phyloP scores from a whole-genome alignment of 2,329 filamentous ascomycete genomes.

The Ophiosphaerella narmari region DNA sequence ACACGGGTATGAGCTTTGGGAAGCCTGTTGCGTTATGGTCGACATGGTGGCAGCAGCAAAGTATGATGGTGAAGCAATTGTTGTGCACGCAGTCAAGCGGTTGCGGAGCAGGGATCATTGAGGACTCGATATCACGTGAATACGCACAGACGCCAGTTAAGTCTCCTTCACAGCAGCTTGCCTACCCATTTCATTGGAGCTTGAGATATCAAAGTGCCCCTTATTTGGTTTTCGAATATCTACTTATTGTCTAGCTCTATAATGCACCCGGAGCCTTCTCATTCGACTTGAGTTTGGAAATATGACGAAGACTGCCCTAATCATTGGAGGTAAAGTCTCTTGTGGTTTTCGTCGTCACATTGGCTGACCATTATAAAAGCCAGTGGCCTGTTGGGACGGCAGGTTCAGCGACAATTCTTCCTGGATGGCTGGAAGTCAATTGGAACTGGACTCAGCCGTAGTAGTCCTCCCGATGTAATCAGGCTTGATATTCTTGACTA shows the following conservation, averaged over 20 bases:
- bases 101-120: slow-evolving; percentile 14
- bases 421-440: slow-evolving; percentile 61
- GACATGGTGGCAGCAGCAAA: slow-evolving; percentile 64
- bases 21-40: slow-evolving; percentile 74
- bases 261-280: neutral
- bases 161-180: slow-evolving; percentile 1
- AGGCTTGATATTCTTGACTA: slow-evolving; percentile 58
- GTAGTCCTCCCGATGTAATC: slow-evolving; percentile 67
- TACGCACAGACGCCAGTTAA: slow-evolving; percentile 1
- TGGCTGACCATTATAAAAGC: slow-evolving; percentile 44
- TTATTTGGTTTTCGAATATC: neutral
- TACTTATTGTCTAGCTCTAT: neutral
- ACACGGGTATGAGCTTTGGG: slow-evolving; percentile 75
- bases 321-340: slow-evolving; percentile 68
- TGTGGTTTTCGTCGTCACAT: slow-evolving; percentile 3
- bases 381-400: slow-evolving; percentile 79
- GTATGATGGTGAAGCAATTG: slow-evolving; percentile 5
- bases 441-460: slow-evolving; percentile 67
- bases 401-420: slow-evolving; percentile 74
- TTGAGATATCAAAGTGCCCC: neutral
- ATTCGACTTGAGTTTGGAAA: neutral
- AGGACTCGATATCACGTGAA: slow-evolving; percentile 7
- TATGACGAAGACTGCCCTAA: slow-evolving; percentile 64
- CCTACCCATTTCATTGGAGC: neutral
- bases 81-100: slow-evolving; percentile 17